Conservation (phyloP, 106 monocot species). For the Triglochin maritima region DNA sequence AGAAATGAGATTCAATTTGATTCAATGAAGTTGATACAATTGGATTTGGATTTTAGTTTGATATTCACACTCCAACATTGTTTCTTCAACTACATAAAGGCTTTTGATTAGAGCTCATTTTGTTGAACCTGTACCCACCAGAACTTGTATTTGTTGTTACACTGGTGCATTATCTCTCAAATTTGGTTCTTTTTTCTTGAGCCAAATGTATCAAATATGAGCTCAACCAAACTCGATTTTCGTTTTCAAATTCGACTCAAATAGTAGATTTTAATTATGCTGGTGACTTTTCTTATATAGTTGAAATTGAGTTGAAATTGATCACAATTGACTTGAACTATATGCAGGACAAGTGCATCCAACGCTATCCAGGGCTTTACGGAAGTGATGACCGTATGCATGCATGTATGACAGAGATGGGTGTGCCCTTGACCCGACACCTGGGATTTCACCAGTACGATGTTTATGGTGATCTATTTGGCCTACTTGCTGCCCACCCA, state of each 20-base stretch:
- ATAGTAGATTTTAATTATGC: background rate
- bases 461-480: slow-evolving; percentile 76
- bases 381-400: slow-evolving; percentile 48
- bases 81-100: too few relatives aligned
- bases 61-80: too few relatives aligned
- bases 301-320: background rate
- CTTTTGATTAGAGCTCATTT: too few relatives aligned
- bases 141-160: too few relatives aligned
- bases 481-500: slow-evolving; percentile 78
- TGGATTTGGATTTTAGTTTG: too few relatives aligned
- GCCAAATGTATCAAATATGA: too few relatives aligned
- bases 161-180: too few relatives aligned
- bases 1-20: too few relatives aligned
- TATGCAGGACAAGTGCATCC: slow-evolving; percentile 26
- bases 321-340: background rate
- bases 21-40: too few relatives aligned
- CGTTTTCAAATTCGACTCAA: background rate
- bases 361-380: slow-evolving; percentile 35
- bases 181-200: too few relatives aligned
- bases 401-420: slow-evolving; percentile 57
- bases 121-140: too few relatives aligned
- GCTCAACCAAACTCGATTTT: background rate
- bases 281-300: background rate
- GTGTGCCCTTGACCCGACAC: slow-evolving; percentile 35
- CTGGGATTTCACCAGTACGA: slow-evolving; percentile 72